Conservation (phyloP, 2,329 filamentous ascomycete species). For the Fusarium palustre region DNA sequence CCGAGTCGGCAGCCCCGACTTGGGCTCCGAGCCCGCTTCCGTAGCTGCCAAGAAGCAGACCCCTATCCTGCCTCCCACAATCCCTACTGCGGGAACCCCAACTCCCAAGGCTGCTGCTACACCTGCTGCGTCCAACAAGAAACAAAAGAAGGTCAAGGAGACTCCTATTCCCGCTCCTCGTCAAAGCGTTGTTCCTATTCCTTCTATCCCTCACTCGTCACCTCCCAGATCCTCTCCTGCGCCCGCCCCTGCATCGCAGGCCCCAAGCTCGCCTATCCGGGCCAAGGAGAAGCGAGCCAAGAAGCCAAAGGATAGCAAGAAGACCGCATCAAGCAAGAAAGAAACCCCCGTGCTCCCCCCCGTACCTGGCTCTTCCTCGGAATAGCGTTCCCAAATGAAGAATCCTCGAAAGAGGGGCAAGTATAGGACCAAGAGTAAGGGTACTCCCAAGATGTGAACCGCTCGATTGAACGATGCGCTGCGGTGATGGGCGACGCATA, state of each 20-base stretch:
- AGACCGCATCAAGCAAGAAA: slow-evolving; percentile 41
- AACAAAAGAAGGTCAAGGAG: slow-evolving; percentile 48
- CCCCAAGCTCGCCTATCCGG: slow-evolving; percentile 37
- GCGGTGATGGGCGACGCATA: not conserved
- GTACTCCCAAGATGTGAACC: not conserved
- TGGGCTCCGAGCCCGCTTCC: slow-evolving; percentile 49
- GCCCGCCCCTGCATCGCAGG: slow-evolving; percentile 25
- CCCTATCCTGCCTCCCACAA: slow-evolving; percentile 49
- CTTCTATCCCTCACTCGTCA: slow-evolving; percentile 51
- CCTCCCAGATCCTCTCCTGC: slow-evolving; percentile 45
- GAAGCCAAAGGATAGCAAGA: slow-evolving; percentile 47
- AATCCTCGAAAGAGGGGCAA: slow-evolving; percentile 4
- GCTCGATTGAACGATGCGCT: not conserved
- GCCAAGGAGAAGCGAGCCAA: slow-evolving; percentile 49
- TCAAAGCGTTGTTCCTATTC: slow-evolving; percentile 52
- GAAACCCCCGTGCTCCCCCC: slow-evolving; percentile 48
- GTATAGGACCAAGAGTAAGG: not conserved
- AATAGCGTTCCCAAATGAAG: slow-evolving; percentile 38
- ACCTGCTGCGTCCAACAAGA: slow-evolving; percentile 42
- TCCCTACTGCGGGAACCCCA: slow-evolving; percentile 47
- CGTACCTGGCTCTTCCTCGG: slow-evolving; percentile 29
- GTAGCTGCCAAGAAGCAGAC: slow-evolving; percentile 49
- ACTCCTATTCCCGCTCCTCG: slow-evolving; percentile 48
- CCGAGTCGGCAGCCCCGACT: slow-evolving; percentile 50
- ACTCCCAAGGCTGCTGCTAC: slow-evolving; percentile 42